A percentile compares a stretch with the other conserved stretches of the same genome.
Evolutionary conservation across 208 protist genomes (phyloP).

Genomic region (Trypanosoma cruzi): DNA sequence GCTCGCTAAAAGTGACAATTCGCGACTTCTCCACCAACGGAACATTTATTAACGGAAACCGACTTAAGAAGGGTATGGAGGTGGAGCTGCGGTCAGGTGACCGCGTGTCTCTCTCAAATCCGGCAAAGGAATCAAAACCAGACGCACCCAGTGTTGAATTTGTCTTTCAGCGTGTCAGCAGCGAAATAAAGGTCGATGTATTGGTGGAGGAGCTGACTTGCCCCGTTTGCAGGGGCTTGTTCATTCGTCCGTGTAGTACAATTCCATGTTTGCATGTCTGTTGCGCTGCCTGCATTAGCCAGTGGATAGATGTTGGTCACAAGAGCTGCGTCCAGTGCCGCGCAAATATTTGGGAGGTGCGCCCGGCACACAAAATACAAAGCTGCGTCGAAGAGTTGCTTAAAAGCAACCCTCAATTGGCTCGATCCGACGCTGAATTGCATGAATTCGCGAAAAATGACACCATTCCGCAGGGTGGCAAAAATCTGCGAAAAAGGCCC

Average conservation of each 20-base stretch:
- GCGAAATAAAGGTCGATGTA: conserved; percentile 32
- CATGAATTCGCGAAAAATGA: conserved; percentile 46
- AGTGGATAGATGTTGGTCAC: conserved; percentile 45
- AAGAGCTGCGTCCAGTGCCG: conserved; percentile 77
- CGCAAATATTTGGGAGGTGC: conserved; percentile 47
- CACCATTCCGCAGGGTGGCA: conserved; percentile 54
- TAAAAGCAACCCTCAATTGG: conserved; percentile 35
- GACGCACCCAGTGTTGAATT: conserved; percentile 26
- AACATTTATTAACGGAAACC: conserved; percentile 72
- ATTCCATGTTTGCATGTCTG: conserved; percentile 92
- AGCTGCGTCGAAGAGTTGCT: conserved; percentile 76
- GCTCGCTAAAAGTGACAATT: conserved; percentile 52
- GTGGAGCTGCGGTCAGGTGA: conserved; percentile 65
- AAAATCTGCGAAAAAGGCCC: conserved; percentile 32
- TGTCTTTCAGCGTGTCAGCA: conserved; percentile 61
- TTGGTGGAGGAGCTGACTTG: conserved; percentile 81
- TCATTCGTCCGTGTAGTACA: conserved; percentile 71
- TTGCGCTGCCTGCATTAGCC: conserved; percentile 82
- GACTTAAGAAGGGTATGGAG: conserved; percentile 38
- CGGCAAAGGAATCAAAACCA: conserved; percentile 3
- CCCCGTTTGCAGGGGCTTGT: conserved; percentile 63
- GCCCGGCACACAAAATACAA: conserved; percentile 81
- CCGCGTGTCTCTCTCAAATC: conserved; percentile 41
- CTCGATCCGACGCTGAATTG: conserved; percentile 45
- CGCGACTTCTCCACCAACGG: conserved; percentile 81